Base-by-base conservation (phyloP, 345 rosid species). In the Ceriops decandra region DNA sequence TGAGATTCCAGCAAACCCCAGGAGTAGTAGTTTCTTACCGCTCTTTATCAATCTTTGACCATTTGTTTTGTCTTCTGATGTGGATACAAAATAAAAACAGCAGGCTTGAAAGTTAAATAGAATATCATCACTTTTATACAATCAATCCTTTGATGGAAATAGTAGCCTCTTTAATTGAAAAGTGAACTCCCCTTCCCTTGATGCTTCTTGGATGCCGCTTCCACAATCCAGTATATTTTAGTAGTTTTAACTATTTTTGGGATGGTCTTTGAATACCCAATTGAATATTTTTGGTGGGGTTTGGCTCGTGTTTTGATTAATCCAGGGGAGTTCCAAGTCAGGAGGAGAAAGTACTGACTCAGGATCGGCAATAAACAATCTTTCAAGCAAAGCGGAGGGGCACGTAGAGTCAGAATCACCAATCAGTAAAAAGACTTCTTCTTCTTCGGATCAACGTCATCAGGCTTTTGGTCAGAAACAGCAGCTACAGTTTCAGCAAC, bases 1-100 rank as follows among this genome's bases (percentile, higher is more conserved):
- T 95, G 62, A 95, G 96, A 86, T 86, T 86, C 84, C 95, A 91
- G 72, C 96, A 88, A 62, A 95, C 90, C 82, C 91, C 88, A 70
- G 84, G 85, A 85, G 93, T 90, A 72, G 73, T 72, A 79, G 80
- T 84, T 77, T 79, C 81, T 68, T 16, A 26, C 13, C 38, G 49
- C 74, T 60, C 80, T 77, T 81, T 77, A 71, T 67, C 69, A 57
- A 49, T 73, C 74, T 84, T 90, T 88, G 88, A 85, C 92, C 85
- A 70, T 77, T 71, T 84, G 78, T 52, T 71, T 72, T 70, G 63
- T 60, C 65, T 53, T 74, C 63, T 64, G 77, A 58, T 68, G 17
- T 30, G 65, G 33, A 28, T 21, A 54, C 53, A 35, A 11, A 20
- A 53, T 27, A 35, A 52, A 52, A 36, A 38, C 27, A 38, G 19